Evolutionary conservation across 2,329 filamentous ascomycete species (phyloP).

Genomic region (Epichloe baconii): DNA sequence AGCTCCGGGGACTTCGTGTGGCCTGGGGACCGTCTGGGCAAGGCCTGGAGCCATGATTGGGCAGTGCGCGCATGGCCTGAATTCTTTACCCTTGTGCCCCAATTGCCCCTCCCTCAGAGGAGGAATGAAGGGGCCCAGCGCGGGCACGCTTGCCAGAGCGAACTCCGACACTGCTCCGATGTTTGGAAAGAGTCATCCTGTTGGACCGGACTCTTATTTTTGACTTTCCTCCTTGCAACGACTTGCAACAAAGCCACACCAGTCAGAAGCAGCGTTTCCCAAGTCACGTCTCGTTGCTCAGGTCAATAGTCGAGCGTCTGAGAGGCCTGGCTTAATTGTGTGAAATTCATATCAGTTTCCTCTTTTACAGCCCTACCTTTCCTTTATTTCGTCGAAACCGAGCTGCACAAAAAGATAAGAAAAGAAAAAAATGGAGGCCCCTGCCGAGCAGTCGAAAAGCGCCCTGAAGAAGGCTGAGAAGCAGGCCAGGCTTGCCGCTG

Average conservation of each 20-base stretch:
- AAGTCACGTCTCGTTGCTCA: neutral
- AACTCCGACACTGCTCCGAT: neutral
- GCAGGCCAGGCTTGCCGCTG: slow-evolving; percentile 45
- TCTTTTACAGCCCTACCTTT: neutral
- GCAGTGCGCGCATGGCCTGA: too few species aligned
- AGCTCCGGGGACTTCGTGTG: slow-evolving; percentile 8
- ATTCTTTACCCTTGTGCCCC: slow-evolving; percentile 4
- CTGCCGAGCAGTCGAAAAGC: slow-evolving; percentile 40
- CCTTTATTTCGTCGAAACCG: neutral
- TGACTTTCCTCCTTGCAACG: too few species aligned
- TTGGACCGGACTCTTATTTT: neutral
- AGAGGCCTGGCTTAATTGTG: neutral
- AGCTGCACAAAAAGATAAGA: neutral
- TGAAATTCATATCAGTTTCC: neutral
- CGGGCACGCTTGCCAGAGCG: slow-evolving; percentile 7
- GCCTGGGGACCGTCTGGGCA: neutral
- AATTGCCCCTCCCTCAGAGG: slow-evolving; percentile 9
- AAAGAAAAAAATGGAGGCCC: slow-evolving; percentile 16
- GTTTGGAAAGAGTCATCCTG: slow-evolving; percentile 4
- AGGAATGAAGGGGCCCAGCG: neutral
- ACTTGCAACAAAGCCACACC: neutral
- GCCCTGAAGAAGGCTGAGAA: slow-evolving; percentile 55
- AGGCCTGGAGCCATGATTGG: too few species aligned
- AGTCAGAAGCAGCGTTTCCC: neutral
- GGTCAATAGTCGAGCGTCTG: neutral